phyloP scores from a whole-genome alignment of 805 yeast genomes.

The Schwanniomyces pseudopolymorphus region DNA sequence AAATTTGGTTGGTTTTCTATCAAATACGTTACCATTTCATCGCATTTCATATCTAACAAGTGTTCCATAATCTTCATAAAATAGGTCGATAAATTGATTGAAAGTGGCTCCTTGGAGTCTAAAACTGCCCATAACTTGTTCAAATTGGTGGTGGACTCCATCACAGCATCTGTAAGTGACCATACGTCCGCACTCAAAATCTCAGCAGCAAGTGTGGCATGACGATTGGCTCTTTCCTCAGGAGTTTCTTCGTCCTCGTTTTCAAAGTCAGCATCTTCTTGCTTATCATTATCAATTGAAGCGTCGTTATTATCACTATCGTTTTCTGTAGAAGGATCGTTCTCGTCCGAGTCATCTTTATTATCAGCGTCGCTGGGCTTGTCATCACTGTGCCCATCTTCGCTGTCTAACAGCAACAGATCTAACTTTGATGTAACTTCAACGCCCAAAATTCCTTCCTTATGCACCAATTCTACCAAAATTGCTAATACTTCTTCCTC shows the following conservation, averaged over 20 bases:
- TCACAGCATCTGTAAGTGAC: constrained; percentile 87
- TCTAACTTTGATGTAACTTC: constrained; percentile 14
- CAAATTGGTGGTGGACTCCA: constrained; percentile 68
- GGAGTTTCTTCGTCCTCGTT: constrained; percentile 32
- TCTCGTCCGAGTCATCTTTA: constrained; percentile 3
- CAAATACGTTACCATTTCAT: constrained; percentile 44
- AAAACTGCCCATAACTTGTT: constrained; percentile 77
- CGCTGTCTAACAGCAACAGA: constrained; percentile 7
- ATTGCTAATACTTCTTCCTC: constrained; percentile 35
- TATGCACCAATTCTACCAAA: constrained; percentile 39
- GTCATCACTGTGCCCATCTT: not conserved
- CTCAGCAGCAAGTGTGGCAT: constrained; percentile 68
- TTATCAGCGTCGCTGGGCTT: not conserved
- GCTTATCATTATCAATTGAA: constrained; percentile 25
- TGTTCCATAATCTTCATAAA: constrained; percentile 89
- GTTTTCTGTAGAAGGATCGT: constrained; percentile 7
- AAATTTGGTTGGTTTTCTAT: constrained; percentile 43
- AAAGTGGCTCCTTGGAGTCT: constrained; percentile 63
- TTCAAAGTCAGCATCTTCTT: constrained; percentile 17
- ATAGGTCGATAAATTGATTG: constrained; percentile 78
- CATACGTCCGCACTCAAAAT: constrained; percentile 89
- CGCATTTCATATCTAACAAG: constrained; percentile 48
- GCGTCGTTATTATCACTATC: constrained; percentile 9
- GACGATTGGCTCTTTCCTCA: constrained; percentile 35
- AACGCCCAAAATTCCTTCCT: constrained; percentile 22